Base-by-base conservation (phyloP, 2,329 filamentous ascomycete species). In the Talaromyces pinophilus region DNA sequence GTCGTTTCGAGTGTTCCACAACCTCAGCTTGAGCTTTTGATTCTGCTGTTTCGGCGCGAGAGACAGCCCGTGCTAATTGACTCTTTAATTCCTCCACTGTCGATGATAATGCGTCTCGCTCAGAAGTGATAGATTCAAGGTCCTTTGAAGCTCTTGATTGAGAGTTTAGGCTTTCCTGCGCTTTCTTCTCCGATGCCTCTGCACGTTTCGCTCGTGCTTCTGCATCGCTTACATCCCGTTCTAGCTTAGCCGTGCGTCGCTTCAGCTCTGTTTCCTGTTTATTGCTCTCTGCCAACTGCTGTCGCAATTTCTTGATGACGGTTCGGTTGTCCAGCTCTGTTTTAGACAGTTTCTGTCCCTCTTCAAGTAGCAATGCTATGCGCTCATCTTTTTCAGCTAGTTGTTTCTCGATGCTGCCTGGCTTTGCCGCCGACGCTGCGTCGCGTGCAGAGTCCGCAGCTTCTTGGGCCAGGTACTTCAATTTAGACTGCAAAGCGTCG, bases 331-430 rank as follows among this genome's bases (percentile, higher is more conserved):
- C 92, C 77, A 97, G 87, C 76, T 99, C 95, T 0, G 87, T 91
- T 71, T 90, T 91, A 1, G 92, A 93, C 8, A 98, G 84, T 70
- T 90, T 93, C 72, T 95, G 91, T 0, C 96, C 95, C 80, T 99
- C 95, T 71, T 96, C 90, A 84, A 99, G 91, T 13, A 99, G 82
- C 57, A 93, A 82, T 2, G 93, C 92, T 72, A 98, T 96, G 75
- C 92, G 92, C 72, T 94, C 89, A 72, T 98, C 93, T 74, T 93
- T 96, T 73, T 96, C 93, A 0, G 92, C 91, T 15, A 98, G 77
- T 74, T 91, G 93, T 76, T 90, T 92, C 70, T 96, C 91, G 1
- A 83, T 66, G 65, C 88, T 91, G 5, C 90, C 90, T 0, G 86
- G 75, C 1, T 86, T 81, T 0, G 90, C 87, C 28, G 84, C 81